Conservation (phyloP, 345 rosid genomes). For the Dovyalis caffra region DNA sequence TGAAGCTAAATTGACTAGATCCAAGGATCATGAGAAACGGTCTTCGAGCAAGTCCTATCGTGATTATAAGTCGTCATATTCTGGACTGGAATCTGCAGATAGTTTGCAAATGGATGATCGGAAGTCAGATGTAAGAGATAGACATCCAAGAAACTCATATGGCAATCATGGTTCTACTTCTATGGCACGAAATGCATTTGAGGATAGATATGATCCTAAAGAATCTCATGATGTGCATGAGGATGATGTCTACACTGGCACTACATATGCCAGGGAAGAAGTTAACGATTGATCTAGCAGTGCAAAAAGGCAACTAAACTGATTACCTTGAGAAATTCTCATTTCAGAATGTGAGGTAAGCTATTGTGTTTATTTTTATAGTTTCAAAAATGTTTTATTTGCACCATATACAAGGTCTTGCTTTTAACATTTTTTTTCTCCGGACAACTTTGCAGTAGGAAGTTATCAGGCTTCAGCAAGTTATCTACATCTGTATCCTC, state of each 20-base stretch:
- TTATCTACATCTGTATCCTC: slow-evolving; percentile 78
- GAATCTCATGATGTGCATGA: slow-evolving; percentile 38
- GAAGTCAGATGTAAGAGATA: slow-evolving; percentile 27
- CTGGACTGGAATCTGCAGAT: slow-evolving; percentile 23
- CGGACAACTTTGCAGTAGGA: slow-evolving; percentile 61
- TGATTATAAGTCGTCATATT: slow-evolving; percentile 28
- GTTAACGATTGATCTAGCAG: slow-evolving; percentile 11
- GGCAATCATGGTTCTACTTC: slow-evolving; percentile 28
- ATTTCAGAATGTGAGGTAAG: slow-evolving; percentile 28
- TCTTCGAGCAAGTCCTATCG: slow-evolving; percentile 33
- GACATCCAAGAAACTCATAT: slow-evolving; percentile 19
- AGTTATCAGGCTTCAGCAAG: slow-evolving; percentile 58
- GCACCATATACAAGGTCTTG: slow-evolving; percentile 10
- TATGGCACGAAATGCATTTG: slow-evolving; percentile 41
- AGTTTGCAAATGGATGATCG: slow-evolving; percentile 9
- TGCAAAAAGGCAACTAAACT: slow-evolving; percentile 9
- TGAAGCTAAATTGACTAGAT: slow-evolving; percentile 35
- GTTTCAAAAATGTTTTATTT: slow-evolving; percentile 10
- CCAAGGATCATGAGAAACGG: slow-evolving; percentile 37
- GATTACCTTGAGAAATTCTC: neutral
- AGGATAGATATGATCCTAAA: slow-evolving; percentile 78
- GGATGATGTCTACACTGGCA: slow-evolving; percentile 21
- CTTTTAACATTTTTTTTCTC: slow-evolving; percentile 30
- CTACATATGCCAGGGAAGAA: slow-evolving; percentile 18
- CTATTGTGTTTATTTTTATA: slow-evolving; percentile 7